These are phyloP conservation scores for Mucor circinelloides DNA, from an alignment of 371 early-diverging fungal species.

Conservation along the genomic window DNA sequence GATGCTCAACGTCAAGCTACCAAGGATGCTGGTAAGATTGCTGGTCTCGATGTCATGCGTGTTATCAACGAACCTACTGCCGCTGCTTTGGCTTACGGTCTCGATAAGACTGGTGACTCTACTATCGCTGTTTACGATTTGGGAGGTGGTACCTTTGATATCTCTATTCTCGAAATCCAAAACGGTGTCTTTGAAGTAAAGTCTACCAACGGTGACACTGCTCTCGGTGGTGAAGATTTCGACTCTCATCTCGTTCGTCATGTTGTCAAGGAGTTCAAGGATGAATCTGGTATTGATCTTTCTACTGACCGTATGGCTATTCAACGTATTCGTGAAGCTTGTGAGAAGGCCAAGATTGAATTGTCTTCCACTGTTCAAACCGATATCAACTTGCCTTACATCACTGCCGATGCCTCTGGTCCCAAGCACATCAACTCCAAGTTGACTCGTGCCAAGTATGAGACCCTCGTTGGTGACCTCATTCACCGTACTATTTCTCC, in stretches of 20 bases:
- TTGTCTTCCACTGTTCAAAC: constrained; percentile 92
- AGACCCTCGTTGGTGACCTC: constrained; percentile 80
- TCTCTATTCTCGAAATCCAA: constrained; percentile 97
- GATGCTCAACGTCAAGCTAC: constrained; percentile 97
- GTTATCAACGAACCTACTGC: constrained; percentile 98
- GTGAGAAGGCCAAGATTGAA: constrained; percentile 99
- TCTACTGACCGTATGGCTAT: constrained; percentile 88
- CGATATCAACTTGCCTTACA: constrained; percentile 95
- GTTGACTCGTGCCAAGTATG: constrained; percentile 91
- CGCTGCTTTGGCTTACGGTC: constrained; percentile 96
- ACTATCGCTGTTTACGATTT: constrained; percentile 98
- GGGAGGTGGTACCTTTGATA: constrained; percentile 99
- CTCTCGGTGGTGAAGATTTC: constrained; percentile 99
- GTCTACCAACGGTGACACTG: constrained; percentile 96
- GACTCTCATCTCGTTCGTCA: constrained; percentile 87
- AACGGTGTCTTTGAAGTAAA: constrained; percentile 99
- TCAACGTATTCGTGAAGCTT: constrained; percentile 95
- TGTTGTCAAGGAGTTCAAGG: constrained; percentile 88
- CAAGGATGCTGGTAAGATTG: constrained; percentile 93
- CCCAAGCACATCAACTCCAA: constrained; percentile 97
- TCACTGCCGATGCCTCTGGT: constrained; percentile 90
- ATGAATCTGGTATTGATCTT: constrained; percentile 73
- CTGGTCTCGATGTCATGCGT: constrained; percentile 91
- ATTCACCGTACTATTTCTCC: constrained; percentile 92
- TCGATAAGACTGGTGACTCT: constrained; percentile 94